Evolutionary conservation across 2,329 filamentous ascomycete species (phyloP).

Genomic region (Scedosporium apiospermum): DNA sequence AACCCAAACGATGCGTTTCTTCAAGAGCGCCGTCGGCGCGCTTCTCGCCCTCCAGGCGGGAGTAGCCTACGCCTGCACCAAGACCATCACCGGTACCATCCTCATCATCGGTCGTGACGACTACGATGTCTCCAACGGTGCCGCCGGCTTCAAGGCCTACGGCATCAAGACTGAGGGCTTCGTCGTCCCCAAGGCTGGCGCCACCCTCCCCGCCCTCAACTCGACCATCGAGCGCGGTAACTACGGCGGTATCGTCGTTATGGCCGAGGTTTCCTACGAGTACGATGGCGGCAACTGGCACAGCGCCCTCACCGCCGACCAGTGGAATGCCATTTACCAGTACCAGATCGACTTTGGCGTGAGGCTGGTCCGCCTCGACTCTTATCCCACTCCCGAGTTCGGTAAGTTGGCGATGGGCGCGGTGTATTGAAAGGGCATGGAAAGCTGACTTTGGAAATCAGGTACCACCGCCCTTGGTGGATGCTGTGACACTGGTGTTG

Average conservation of each 20-base stretch:
- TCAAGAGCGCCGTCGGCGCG: constrained; percentile 1
- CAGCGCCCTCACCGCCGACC: constrained; percentile 43
- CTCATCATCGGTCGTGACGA: constrained; percentile 46
- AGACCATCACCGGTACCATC: constrained; percentile 33
- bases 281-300: constrained; percentile 33
- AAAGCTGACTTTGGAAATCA: neutral
- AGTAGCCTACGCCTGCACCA: neutral
- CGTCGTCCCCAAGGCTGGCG: constrained; percentile 42
- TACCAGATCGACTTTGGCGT: constrained; percentile 50
- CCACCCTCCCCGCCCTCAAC: constrained; percentile 41
- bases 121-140: constrained; percentile 33
- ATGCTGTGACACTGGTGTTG: constrained; percentile 36
- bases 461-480: constrained; percentile 16
- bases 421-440: neutral
- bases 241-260: constrained; percentile 48
- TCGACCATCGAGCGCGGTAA: constrained; percentile 37
- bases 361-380: constrained; percentile 51
- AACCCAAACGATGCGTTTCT: constrained; percentile 1
- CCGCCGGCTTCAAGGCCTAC: constrained; percentile 33
- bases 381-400: constrained; percentile 41
- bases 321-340: constrained; percentile 45
- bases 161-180: constrained; percentile 49
- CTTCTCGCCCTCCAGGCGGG: neutral
- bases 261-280: constrained; percentile 44
- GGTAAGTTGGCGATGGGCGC: constrained; percentile 22